phyloP scores from a whole-genome alignment of 495 filamentous ascomycete genomes.

The Saxophila tyrrhenica region DNA sequence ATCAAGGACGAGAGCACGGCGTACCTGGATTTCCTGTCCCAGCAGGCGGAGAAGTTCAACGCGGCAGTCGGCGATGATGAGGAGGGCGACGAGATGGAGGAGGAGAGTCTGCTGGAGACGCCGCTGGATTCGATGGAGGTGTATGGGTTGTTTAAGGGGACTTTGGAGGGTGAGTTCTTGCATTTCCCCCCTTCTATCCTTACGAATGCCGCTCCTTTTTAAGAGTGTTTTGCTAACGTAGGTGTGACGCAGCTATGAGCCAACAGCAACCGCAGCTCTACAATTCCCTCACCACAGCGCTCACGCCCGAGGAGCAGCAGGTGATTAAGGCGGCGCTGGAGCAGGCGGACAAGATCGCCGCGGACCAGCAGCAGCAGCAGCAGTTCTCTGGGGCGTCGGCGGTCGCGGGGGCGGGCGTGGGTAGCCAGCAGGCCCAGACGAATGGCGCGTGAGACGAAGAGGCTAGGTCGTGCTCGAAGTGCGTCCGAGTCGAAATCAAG shows the following conservation, averaged over 20 bases:
- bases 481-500: too few species aligned
- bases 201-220: background rate
- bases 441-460: background rate
- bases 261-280: constrained; percentile 86
- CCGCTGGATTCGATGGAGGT: constrained; percentile 91
- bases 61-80: constrained; percentile 58
- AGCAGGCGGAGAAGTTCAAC: constrained; percentile 75
- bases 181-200: background rate
- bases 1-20: constrained; percentile 80
- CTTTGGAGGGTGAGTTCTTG: constrained; percentile 61
- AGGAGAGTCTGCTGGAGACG: constrained; percentile 83
- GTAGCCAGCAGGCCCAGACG: background rate
- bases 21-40: constrained; percentile 90
- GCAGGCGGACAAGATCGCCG: constrained; percentile 57
- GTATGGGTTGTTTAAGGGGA: constrained; percentile 72
- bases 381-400: background rate
- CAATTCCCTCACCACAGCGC: constrained; percentile 61
- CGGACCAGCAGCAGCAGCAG: constrained; percentile 2
- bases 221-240: too few species aligned
- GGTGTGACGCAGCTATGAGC: constrained; percentile 88
- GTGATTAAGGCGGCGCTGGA: constrained; percentile 70
- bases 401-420: background rate
- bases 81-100: constrained; percentile 83
- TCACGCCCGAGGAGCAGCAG: constrained; percentile 69
- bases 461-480: too few species aligned